Percentiles rank a stretch among this genome's conserved stretches.
Conservation (phyloP, 1,284 basidiomycete genomes). For the Ceraceosorus bombacis region DNA sequence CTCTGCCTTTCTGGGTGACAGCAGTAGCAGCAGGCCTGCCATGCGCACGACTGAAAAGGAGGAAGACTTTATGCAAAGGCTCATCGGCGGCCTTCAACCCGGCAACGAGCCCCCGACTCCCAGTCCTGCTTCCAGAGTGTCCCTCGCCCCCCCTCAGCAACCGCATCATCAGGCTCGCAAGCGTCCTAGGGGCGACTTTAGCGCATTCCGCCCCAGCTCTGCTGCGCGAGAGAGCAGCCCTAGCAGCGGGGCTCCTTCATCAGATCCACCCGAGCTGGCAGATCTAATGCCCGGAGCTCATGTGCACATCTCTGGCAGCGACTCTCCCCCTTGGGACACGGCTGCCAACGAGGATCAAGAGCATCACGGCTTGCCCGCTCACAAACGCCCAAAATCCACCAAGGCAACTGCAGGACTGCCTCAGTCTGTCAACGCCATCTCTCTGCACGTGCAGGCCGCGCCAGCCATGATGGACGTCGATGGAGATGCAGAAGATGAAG, state of each 20-base stretch:
- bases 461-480: not conserved
- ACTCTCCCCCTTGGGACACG: slow-evolving; percentile 33
- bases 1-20: slow-evolving; percentile 3
- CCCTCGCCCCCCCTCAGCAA: not conserved
- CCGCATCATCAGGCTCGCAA: slow-evolving; percentile 14
- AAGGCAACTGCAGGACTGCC: slow-evolving; percentile 12
- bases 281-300: slow-evolving; percentile 14
- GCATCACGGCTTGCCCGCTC: slow-evolving; percentile 8
- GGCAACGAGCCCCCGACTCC: slow-evolving; percentile 11
- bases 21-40: slow-evolving; percentile 25
- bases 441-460: not conserved
- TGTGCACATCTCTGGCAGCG: slow-evolving; percentile 38
- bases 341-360: slow-evolving; percentile 16
- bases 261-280: slow-evolving; percentile 18
- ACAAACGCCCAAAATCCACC: not conserved
- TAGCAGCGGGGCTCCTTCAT: slow-evolving; percentile 8
- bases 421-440: slow-evolving; percentile 24
- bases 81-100: slow-evolving; percentile 39
- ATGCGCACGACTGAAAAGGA: slow-evolving; percentile 37
- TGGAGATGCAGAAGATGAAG: slow-evolving; percentile 22
- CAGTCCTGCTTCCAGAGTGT: not conserved
- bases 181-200: slow-evolving; percentile 21
- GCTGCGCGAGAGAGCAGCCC: slow-evolving; percentile 16
- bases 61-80: slow-evolving; percentile 44
- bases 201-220: slow-evolving; percentile 18